Conservation (phyloP, 2,329 filamentous ascomycete species). For the Alternaria sp. region DNA sequence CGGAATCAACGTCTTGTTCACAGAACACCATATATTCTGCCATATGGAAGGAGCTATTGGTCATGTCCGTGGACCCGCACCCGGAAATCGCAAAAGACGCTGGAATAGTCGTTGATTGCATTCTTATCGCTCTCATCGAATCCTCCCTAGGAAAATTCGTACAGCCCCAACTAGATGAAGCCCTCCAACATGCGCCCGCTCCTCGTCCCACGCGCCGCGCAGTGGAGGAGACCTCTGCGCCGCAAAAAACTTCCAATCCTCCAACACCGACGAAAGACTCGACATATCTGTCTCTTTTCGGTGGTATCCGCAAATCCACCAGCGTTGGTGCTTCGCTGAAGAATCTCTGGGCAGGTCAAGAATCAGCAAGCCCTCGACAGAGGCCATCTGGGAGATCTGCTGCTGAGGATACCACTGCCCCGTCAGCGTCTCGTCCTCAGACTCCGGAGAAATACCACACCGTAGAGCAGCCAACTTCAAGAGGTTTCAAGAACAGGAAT, state of each 20-base stretch:
- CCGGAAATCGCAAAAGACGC: conserved; percentile 91
- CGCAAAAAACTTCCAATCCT: conserved; percentile 56
- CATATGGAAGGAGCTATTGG: conserved; percentile 91
- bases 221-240: conserved; percentile 45
- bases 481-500: conserved; percentile 72
- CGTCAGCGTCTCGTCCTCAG: conserved; percentile 74
- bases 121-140: conserved; percentile 78
- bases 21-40: conserved; percentile 91
- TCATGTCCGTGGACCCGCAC: conserved; percentile 92
- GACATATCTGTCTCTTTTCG: conserved; percentile 64
- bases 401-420: conserved; percentile 66
- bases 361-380: conserved; percentile 39
- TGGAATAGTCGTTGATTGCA: conserved; percentile 82
- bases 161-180: conserved; percentile 77
- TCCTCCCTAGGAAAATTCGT: conserved; percentile 78
- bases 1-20: conserved; percentile 56
- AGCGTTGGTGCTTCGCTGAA: conserved; percentile 71
- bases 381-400: conserved; percentile 54
- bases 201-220: conserved; percentile 54
- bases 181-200: conserved; percentile 57
- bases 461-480: conserved; percentile 80
- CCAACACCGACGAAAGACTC: conserved; percentile 62
- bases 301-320: conserved; percentile 68
- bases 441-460: conserved; percentile 72
- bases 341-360: conserved; percentile 61